Base-by-base conservation (phyloP, 169 alveolate genomes). In the Cyclospora cayetanensis region DNA sequence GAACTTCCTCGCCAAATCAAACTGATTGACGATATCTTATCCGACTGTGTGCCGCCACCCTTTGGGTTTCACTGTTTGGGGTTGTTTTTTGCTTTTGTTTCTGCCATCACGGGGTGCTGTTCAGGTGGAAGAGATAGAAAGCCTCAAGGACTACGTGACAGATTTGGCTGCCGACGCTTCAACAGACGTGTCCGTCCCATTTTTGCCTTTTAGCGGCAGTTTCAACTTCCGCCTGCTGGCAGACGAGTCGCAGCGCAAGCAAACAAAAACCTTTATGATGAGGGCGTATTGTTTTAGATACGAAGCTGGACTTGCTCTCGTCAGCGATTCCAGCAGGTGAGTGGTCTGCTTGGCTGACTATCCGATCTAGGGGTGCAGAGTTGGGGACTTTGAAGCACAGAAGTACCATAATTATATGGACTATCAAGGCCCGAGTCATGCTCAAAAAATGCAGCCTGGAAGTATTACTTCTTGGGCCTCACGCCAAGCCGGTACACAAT, bases 261-360 rank as follows among this genome's bases (percentile, higher is more conserved):
- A 94, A 27, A 89, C 82, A 22, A 93, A 91, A 91, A 95, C 93
- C 46, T 96, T 93, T 90, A 93, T 96, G 37, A 53, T 96, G 65
- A 94, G 95, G 91, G 95, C 98, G 1, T 96, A 96, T 87, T 96
- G 98, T 77, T 92, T 95, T 29, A 90, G 96, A 65, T 96, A 96
- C 65, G 96, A 95, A 27, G 96, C 97, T 29, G 98, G 98, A 4
- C 66, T 96, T 4, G 55, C 86, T 7, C 15, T 74, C 25, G 18
- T 74, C 9, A 84, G 91, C 12, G 27, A 22, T 18, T 25, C 52
- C 9, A 22, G 37, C 52, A 77, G 91, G 91, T 85, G 22, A 31
- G 55, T 65, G 43, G n/a, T n/a, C n/a, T n/a, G n/a, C n/a, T n/a
- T n/a, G n/a, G n/a, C n/a, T n/a, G n/a, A n/a, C n/a, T n/a, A n/a